Evolutionary conservation across 2,329 filamentous ascomycete species (phyloP), one percentile per base, ranked within the genome.

Genomic region (Aspergillus brunneoviolaceus): DNA sequence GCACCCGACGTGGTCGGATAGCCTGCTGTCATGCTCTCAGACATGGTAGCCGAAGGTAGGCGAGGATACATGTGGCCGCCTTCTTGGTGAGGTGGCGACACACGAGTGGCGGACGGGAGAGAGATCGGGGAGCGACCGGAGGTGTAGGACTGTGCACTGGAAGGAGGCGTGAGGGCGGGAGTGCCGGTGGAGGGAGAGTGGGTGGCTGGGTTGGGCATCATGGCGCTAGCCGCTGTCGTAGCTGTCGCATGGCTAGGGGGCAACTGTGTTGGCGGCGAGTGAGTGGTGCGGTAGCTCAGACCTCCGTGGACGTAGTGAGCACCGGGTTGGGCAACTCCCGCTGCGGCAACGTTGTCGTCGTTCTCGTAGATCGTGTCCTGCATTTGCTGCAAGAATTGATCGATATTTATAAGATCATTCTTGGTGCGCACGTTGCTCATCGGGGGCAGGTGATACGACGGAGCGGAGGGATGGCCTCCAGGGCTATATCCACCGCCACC

Each of bases 291-390:
- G 72, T 84, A 85, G 64, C 74, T 77, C 60, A 82, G 74, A 51
- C 77, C 77, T 52, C 77, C 76, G 62, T 83, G 82, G 19, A 86
- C 78, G 69, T 89, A 88, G 72, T 92, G 89, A 16, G 85, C 80
- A 61, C 87, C 88, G 54, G 90, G 87, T 63, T 92, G 87, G 68
- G 90, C 89, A 60, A 96, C 85, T 60, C 91, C 90, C 49, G 89
- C 89, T 12, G 87, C 87, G 2, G 91, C 91, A 33, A 92, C 89
- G 54, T 92, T 89, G 69, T 88, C 91, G 58, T 92, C 88, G 75
- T 89, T 96, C 79, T 98, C 95, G 74, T 98, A 98, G 52, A 98
- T 92, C 50, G 94, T 97, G 65, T 89, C 88, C 78, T 97, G 93
- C 83, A 98, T 94, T 78, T 97, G 92, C 78, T 96, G 92, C 58